Base-by-base conservation (phyloP, 2,329 filamentous ascomycete species). In the Penicillium sp. region DNA sequence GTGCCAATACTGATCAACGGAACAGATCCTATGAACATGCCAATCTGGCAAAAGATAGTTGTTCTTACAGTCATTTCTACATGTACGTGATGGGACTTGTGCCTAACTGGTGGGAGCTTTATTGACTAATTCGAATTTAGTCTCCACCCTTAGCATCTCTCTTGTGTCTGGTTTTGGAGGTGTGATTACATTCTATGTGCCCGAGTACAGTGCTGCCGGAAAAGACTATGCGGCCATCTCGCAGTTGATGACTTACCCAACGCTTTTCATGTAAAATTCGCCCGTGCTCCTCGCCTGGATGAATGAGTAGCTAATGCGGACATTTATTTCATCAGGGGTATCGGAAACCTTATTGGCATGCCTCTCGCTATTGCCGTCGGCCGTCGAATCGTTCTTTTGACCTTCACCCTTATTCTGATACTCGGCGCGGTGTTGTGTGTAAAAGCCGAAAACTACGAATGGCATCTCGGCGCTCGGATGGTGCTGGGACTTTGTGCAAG, bases 131-230 rank as follows among this genome's bases (percentile, higher is more conserved):
- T 26, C 17, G 40, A 68, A n/a, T 69, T 68, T 40, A 80, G 78
- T 81, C 65, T 79, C 79, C 3, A 74, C 72, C 12, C 59, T 81
- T 3, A 76, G 77, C 13, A 67, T 81, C 12, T 68, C 73, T 2
- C 68, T 81, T 12, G 77, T 81, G 0, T 77, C 76, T n/a, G 79
- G 79, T 0, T 79, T 81, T 33, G 78, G 79, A 15, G 79, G 78
- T 2, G 71, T 81, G 2, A 67, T 81, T 5, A 72, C 68, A 6
- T 80, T 79, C 54, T 80, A 80, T 61, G 78, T 81, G 8, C 77
- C 77, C 7, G 68, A 69, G 2, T 81, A 81, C 60, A 62, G 68
- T 3, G 73, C 72, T 1, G 69, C 64, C 4, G 78, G 79, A 8
- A 77, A 78, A 22, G 69, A 68, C 3, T 77, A 79, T 37, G 73